Evolutionary conservation across 805 yeast genomes (phyloP).

Genomic region (Myxozyma mucilagina): DNA sequence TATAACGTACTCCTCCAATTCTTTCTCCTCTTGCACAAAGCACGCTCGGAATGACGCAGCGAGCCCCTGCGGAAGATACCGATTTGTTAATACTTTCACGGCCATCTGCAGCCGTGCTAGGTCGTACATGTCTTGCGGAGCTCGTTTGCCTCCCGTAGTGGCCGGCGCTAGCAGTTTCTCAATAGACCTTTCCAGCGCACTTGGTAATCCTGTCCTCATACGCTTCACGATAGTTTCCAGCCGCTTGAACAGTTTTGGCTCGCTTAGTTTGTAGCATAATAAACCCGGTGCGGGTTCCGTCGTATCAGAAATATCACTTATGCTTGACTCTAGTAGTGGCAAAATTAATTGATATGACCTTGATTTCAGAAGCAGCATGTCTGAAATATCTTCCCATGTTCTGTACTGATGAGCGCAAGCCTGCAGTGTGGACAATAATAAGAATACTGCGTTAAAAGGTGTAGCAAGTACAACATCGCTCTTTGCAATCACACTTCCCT

Average conservation of each 20-base stretch:
- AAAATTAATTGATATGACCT: constrained; percentile 1
- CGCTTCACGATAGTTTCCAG: not conserved
- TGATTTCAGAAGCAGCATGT: not conserved
- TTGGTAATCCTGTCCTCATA: constrained; percentile 20
- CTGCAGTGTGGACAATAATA: constrained; percentile 15
- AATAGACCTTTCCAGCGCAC: constrained; percentile 11
- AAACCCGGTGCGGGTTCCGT: constrained; percentile 19
- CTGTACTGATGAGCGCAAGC: constrained; percentile 12
- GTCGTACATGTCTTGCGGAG: constrained; percentile 22
- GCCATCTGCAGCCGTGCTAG: constrained; percentile 28
- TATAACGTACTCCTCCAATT: constrained; percentile 31
- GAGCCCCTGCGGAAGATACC: constrained; percentile 31
- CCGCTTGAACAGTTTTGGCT: constrained; percentile 10
- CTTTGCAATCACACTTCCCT: constrained; percentile 13
- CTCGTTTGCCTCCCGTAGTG: constrained; percentile 11
- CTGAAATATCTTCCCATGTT: constrained; percentile 28
- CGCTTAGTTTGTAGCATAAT: constrained; percentile 19
- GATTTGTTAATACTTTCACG: constrained; percentile 32
- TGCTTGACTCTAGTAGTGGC: constrained; percentile 1
- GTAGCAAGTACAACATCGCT: constrained; percentile 21
- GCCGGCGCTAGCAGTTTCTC: constrained; percentile 17
- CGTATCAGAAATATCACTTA: constrained; percentile 6
- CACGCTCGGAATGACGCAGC: constrained; percentile 12
- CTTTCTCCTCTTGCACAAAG: constrained; percentile 29
- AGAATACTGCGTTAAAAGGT: constrained; percentile 17